Conservation (phyloP, 2,329 filamentous ascomycete species). For the Aureobasidium subglaciale region DNA sequence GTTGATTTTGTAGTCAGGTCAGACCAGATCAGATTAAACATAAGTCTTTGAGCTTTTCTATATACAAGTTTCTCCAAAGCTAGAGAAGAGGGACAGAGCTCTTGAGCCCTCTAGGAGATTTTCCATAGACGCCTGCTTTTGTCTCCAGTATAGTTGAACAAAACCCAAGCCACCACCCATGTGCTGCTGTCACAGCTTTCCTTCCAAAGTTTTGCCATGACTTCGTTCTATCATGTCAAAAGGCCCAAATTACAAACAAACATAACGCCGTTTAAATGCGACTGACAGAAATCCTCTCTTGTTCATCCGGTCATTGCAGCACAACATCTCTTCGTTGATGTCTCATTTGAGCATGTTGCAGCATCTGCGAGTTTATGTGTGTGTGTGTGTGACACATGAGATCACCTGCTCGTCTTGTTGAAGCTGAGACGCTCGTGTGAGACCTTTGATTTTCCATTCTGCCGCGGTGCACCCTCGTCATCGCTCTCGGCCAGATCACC, state of each 20-base stretch:
- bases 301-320: neutral
- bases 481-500: slow-evolving; percentile 61
- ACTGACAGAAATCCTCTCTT: neutral
- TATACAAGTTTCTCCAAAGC: slow-evolving; percentile 1
- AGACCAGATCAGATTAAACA: slow-evolving; percentile 5
- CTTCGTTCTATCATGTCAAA: slow-evolving; percentile 10
- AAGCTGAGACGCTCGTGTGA: slow-evolving; percentile 10
- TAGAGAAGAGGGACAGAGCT: neutral
- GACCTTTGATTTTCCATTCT: slow-evolving; percentile 7
- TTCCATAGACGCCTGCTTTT: neutral
- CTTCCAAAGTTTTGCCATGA: neutral
- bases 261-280: neutral
- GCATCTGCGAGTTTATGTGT: too few species aligned
- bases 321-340: neutral
- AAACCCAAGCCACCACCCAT: neutral
- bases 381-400: neutral
- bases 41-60: slow-evolving; percentile 2
- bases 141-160: neutral
- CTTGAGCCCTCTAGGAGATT: neutral
- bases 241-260: neutral
- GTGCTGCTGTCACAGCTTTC: neutral
- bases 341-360: too few species aligned
- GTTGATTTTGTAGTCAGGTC: too few species aligned
- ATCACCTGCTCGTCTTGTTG: slow-evolving; percentile 7
- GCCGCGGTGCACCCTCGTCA: slow-evolving; percentile 5